A percentile compares a stretch with the other conserved stretches of the same genome.
Evolutionary conservation across 2,329 filamentous ascomycete species (phyloP).

Genomic region (Colletotrichum endophyticum): DNA sequence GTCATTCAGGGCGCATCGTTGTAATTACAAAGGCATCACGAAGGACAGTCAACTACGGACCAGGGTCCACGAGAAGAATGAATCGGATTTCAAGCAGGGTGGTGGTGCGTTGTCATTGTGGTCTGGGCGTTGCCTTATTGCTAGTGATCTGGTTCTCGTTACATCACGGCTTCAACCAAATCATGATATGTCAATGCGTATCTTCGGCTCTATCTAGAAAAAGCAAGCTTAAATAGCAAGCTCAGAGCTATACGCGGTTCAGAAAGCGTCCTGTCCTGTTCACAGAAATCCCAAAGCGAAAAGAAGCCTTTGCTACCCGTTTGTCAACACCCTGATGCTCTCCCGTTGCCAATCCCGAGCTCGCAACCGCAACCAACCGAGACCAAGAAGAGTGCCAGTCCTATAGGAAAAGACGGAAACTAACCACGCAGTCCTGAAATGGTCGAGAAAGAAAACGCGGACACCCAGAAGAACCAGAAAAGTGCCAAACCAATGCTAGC

Average conservation of each 20-base stretch:
- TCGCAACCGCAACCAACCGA: neutral
- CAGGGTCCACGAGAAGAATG: slow-evolving; percentile 1
- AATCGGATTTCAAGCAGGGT: neutral
- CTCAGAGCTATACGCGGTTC: neutral
- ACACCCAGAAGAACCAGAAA: neutral
- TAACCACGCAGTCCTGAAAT: neutral
- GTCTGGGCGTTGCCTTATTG: neutral
- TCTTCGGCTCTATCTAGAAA: neutral
- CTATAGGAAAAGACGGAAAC: neutral
- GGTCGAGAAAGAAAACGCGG: neutral
- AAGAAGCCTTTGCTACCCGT: neutral
- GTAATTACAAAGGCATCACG: slow-evolving; percentile 6
- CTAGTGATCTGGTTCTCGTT: neutral
- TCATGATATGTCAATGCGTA: neutral
- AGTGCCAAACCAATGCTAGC: neutral
- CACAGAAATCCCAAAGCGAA: neutral
- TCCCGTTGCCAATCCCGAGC: neutral
- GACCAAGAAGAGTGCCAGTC: neutral
- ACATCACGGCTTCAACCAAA: neutral
- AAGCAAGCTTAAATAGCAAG: neutral
- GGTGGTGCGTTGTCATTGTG: neutral
- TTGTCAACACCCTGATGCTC: neutral
- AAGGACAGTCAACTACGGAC: neutral
- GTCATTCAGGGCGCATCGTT: slow-evolving; percentile 13
- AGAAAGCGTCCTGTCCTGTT: neutral